These are phyloP conservation scores for Neonectria sp. DNA, from an alignment of 2,329 filamentous ascomycete genomes.

Conservation along the genomic window DNA sequence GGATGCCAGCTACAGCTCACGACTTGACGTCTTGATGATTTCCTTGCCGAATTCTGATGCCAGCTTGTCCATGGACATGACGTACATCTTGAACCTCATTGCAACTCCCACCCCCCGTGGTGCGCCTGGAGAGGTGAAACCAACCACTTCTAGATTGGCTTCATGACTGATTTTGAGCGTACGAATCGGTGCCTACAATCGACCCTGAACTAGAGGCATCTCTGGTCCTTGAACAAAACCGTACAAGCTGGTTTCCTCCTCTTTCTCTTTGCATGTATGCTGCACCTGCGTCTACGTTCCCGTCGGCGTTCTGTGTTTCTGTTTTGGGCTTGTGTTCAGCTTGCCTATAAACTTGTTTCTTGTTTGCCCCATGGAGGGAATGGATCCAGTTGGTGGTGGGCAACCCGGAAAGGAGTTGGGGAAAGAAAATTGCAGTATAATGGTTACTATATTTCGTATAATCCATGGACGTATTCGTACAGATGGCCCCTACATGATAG, in stretches of 20 bases:
- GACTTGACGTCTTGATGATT: conserved; percentile 48
- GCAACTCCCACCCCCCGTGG: conserved; percentile 31
- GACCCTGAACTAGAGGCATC: conserved; percentile 14
- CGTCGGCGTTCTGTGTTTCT: conserved; percentile 23
- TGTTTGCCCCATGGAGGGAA: conserved; percentile 24
- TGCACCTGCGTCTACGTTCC: conserved; percentile 14
- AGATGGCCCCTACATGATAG: neutral
- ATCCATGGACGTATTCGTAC: neutral
- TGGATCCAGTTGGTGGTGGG: conserved; percentile 14
- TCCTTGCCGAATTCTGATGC: conserved; percentile 45
- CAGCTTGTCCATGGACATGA: conserved; percentile 43
- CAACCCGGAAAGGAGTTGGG: conserved; percentile 25
- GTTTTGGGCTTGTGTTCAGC: conserved; percentile 22
- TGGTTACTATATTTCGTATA: conserved; percentile 12
- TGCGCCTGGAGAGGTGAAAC: conserved; percentile 37
- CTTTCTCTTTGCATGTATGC: conserved; percentile 22
- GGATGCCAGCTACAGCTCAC: conserved; percentile 40
- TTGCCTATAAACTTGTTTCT: conserved; percentile 16
- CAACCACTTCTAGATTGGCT: conserved; percentile 36
- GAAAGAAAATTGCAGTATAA: conserved; percentile 17
- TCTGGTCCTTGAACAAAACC: conserved; percentile 23
- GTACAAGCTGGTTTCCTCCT: conserved; percentile 21
- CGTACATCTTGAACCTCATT: conserved; percentile 44
- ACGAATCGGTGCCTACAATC: conserved; percentile 15
- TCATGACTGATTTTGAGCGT: conserved; percentile 35